Conservation (phyloP, 2,329 filamentous ascomycete species). For the Ascochyta fabae region DNA sequence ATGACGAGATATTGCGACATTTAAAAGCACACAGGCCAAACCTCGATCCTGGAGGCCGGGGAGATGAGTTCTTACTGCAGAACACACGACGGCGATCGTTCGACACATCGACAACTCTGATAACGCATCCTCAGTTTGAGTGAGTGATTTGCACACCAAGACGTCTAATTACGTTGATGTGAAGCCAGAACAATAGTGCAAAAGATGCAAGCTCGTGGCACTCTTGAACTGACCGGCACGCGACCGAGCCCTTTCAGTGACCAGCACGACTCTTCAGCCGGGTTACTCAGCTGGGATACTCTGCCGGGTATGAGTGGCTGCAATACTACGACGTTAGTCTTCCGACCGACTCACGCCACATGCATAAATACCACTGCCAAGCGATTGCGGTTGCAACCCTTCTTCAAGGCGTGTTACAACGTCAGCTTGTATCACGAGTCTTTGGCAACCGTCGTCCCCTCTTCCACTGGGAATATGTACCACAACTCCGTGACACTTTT, state of each 20-base stretch:
- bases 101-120: no score
- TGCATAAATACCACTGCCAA: not conserved
- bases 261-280: not conserved
- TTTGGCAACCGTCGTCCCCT: not conserved
- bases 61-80: not conserved
- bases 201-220: not conserved
- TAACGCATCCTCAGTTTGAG: no score
- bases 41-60: not conserved
- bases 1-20: not conserved
- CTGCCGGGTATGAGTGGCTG: not conserved
- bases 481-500: not conserved
- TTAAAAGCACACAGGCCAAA: not conserved
- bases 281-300: conserved; percentile 1
- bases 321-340: not conserved
- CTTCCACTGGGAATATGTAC: not conserved
- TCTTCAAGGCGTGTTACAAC: conserved; percentile 6
- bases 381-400: not conserved
- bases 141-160: not conserved
- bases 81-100: no score
- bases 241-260: not conserved
- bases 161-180: not conserved
- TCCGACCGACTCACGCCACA: not conserved
- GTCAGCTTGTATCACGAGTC: not conserved
- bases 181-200: not conserved
- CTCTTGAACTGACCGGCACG: not conserved